A percentile compares a stretch with the other conserved stretches of the same genome.
Evolutionary conservation across 169 alveolate genomes (phyloP).

Genomic region (Eimeria maxima): DNA sequence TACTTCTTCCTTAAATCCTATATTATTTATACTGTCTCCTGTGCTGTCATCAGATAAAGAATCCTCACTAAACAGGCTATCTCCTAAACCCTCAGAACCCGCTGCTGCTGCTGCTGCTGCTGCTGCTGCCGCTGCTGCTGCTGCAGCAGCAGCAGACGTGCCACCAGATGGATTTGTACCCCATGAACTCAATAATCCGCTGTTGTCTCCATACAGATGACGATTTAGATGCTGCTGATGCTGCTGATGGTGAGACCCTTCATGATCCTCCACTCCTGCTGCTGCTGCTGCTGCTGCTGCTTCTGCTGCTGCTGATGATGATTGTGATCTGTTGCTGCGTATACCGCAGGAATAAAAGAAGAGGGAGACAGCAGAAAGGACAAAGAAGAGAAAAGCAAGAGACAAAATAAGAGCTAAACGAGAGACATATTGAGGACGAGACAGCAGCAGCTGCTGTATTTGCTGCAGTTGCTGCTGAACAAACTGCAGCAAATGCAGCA

Average conservation of each 20-base stretch:
- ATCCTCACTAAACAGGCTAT: conserved; percentile 26
- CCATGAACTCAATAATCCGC: too few relatives aligned
- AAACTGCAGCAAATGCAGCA: background rate
- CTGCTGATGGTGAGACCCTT: too few relatives aligned
- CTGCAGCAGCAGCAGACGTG: too few relatives aligned
- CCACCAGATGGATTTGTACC: too few relatives aligned
- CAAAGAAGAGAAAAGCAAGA: background rate
- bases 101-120: background rate
- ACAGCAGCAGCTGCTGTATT: background rate
- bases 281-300: conserved; percentile 23
- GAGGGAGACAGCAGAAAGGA: conserved; percentile 1
- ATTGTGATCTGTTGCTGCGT: background rate
- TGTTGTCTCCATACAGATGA: too few relatives aligned
- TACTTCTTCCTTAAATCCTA: background rate
- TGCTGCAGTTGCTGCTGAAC: conserved; percentile 39
- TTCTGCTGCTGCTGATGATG: background rate
- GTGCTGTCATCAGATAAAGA: background rate
- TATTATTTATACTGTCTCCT: conserved; percentile 6
- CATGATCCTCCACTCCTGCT: background rate
- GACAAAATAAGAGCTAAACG: background rate
- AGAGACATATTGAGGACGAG: background rate
- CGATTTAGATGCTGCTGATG: too few relatives aligned
- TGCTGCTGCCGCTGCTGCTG: background rate
- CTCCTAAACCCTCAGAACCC: conserved; percentile 4
- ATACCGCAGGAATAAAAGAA: background rate